Evolutionary conservation across 305 asterid genomes (phyloP).

Genomic region (Rubia peregrina): DNA sequence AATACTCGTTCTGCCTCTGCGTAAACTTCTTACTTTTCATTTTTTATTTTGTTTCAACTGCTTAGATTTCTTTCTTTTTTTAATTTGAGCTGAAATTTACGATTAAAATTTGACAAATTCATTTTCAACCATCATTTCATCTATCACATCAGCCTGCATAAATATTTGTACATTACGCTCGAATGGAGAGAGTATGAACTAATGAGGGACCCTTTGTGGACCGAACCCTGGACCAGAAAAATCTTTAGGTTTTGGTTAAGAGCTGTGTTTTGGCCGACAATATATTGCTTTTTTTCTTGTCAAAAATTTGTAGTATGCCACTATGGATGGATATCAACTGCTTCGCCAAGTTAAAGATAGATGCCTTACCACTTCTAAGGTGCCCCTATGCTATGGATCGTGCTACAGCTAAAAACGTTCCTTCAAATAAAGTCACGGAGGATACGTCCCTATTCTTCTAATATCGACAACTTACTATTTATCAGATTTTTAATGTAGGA

Average conservation of each 20-base stretch:
- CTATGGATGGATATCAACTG: constrained; percentile 33
- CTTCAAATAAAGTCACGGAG: background rate
- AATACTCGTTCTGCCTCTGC: too few species aligned
- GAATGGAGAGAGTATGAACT: too few species aligned
- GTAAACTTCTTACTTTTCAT: too few species aligned
- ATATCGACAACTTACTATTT: too few species aligned
- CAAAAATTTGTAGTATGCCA: constrained; percentile 29
- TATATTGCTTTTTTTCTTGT: constrained; percentile 36
- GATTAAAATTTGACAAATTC: too few species aligned
- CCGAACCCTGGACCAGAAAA: constrained; percentile 28
- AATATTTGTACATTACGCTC: too few species aligned
- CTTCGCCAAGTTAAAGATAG: constrained; percentile 11
- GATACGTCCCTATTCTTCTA: background rate
- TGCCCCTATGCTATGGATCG: background rate
- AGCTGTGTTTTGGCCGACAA: constrained; percentile 47
- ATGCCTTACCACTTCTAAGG: constrained; percentile 14
- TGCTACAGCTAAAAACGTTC: background rate
- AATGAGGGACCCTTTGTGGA: constrained; percentile 11
- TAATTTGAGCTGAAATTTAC: too few species aligned
- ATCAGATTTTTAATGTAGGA: too few species aligned
- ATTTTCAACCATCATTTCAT: too few species aligned
- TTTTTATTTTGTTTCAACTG: too few species aligned
- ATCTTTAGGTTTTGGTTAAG: constrained; percentile 20
- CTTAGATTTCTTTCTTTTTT: too few species aligned
- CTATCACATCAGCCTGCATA: too few species aligned